phyloP scores from a whole-genome alignment of 805 yeast genomes.

The Wickerhamiella cacticola region DNA sequence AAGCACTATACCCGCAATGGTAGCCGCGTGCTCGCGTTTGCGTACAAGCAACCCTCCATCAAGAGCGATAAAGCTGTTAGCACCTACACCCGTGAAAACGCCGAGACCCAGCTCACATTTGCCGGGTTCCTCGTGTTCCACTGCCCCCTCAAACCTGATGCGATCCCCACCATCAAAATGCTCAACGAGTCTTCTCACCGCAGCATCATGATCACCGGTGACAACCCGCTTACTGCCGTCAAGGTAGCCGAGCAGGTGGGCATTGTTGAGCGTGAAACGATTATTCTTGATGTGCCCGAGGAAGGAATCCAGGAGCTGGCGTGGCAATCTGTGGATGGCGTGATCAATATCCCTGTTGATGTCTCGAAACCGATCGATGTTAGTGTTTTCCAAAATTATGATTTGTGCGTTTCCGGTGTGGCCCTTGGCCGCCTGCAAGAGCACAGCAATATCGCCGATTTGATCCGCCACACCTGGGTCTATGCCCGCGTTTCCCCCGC shows the following conservation, averaged over 20 bases:
- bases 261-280: slow-evolving; percentile 69
- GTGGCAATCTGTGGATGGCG: slow-evolving; percentile 79
- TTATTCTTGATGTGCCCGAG: slow-evolving; percentile 79
- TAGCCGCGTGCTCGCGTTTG: slow-evolving; percentile 92
- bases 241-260: slow-evolving; percentile 92
- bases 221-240: slow-evolving; percentile 94
- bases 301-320: slow-evolving; percentile 51
- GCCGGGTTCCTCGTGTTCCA: slow-evolving; percentile 95
- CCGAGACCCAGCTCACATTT: slow-evolving; percentile 64
- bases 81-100: slow-evolving; percentile 56
- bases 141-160: slow-evolving; percentile 92
- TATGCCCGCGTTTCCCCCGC: slow-evolving; percentile 95
- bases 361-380: slow-evolving; percentile 46
- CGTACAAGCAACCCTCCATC: slow-evolving; percentile 48
- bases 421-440: slow-evolving; percentile 58
- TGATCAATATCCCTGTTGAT: slow-evolving; percentile 53
- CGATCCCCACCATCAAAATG: slow-evolving; percentile 80
- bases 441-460: slow-evolving; percentile 53
- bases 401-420: slow-evolving; percentile 86
- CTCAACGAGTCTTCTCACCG: slow-evolving; percentile 91
- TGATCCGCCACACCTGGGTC: slow-evolving; percentile 87
- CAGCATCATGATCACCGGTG: slow-evolving; percentile 97
- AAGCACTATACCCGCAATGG: slow-evolving; percentile 91
- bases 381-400: slow-evolving; percentile 50
- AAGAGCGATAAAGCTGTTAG: slow-evolving; percentile 32